These are phyloP conservation scores for Teratosphaeria gauchensis DNA, from an alignment of 2,329 filamentous ascomycete species.

Conservation along the genomic window DNA sequence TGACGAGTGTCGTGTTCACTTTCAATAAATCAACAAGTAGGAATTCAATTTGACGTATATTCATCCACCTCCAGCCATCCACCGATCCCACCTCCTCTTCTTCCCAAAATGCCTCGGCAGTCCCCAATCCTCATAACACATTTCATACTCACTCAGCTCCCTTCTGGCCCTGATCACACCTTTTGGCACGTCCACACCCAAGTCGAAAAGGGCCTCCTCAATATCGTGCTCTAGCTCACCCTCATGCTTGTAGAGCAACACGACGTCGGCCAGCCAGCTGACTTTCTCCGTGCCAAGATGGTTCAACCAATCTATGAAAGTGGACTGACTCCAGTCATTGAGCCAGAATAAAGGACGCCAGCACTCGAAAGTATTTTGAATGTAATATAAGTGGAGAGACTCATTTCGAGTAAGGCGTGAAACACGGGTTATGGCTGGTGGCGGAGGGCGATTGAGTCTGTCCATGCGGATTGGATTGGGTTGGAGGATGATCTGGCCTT, in stretches of 20 bases:
- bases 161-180: slow-evolving; percentile 9
- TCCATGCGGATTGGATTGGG: not conserved
- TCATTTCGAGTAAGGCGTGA: slow-evolving; percentile 13
- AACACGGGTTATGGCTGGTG: slow-evolving; percentile 10
- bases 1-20: too few relatives aligned
- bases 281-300: slow-evolving; percentile 10
- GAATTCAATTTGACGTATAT: not conserved
- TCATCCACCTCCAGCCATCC: not conserved
- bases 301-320: slow-evolving; percentile 15
- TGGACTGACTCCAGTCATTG: slow-evolving; percentile 14
- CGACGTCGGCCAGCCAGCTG: slow-evolving; percentile 14
- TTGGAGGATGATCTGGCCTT: not conserved
- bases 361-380: slow-evolving; percentile 15
- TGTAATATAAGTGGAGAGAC: slow-evolving; percentile 16
- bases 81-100: slow-evolving; percentile 4
- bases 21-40: too few relatives aligned
- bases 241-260: slow-evolving; percentile 16
- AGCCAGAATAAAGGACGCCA: slow-evolving; percentile 18
- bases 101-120: slow-evolving; percentile 18
- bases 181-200: slow-evolving; percentile 9
- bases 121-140: slow-evolving; percentile 13
- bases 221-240: slow-evolving; percentile 13
- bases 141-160: slow-evolving; percentile 16
- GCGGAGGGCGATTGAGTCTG: slow-evolving; percentile 3
- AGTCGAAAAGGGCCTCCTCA: slow-evolving; percentile 9